Percentiles rank a stretch among this genome's conserved stretches.
These are phyloP conservation scores for Taphrina flavorubra DNA, from an alignment of 1,139 yeast genomes.

Conservation along the genomic window DNA sequence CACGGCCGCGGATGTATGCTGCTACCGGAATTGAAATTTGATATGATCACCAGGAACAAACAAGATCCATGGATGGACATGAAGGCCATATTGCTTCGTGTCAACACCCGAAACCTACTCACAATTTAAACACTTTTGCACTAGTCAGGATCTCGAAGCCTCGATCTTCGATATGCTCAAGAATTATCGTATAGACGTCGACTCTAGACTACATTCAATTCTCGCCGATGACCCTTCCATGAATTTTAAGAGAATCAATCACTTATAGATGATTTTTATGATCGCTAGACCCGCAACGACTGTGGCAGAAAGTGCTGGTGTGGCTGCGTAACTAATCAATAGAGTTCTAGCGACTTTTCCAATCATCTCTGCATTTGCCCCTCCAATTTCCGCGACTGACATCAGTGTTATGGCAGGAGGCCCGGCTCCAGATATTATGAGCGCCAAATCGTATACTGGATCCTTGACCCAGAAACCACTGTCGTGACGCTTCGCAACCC, in stretches of 20 bases:
- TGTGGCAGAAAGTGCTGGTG: slow-evolving; percentile 17
- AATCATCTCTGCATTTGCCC: slow-evolving; percentile 20
- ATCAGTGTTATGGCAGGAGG: slow-evolving; percentile 26
- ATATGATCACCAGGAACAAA: too few relatives aligned
- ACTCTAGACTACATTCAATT: too few relatives aligned
- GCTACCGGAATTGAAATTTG: too few relatives aligned
- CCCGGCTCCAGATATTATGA: slow-evolving; percentile 25
- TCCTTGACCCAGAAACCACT: slow-evolving; percentile 20
- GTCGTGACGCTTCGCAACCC: slow-evolving; percentile 19
- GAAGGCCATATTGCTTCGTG: too few relatives aligned
- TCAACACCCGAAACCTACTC: too few relatives aligned
- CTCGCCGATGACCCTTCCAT: too few relatives aligned
- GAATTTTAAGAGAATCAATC: background rate
- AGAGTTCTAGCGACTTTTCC: slow-evolving; percentile 24
- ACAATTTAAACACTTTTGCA: too few relatives aligned
- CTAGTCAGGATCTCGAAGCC: too few relatives aligned
- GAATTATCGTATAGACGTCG: too few relatives aligned
- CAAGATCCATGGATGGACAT: too few relatives aligned
- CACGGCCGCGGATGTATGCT: too few relatives aligned
- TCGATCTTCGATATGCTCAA: too few relatives aligned
- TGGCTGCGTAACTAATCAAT: slow-evolving; percentile 20
- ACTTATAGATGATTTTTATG: slow-evolving; percentile 8
- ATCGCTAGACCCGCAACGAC: slow-evolving; percentile 23
- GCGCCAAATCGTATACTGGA: slow-evolving; percentile 14
- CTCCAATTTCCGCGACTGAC: slow-evolving; percentile 22